These are phyloP conservation scores for Henckelia pumila DNA, from an alignment of 257 asterid genomes.

Conservation along the genomic window DNA sequence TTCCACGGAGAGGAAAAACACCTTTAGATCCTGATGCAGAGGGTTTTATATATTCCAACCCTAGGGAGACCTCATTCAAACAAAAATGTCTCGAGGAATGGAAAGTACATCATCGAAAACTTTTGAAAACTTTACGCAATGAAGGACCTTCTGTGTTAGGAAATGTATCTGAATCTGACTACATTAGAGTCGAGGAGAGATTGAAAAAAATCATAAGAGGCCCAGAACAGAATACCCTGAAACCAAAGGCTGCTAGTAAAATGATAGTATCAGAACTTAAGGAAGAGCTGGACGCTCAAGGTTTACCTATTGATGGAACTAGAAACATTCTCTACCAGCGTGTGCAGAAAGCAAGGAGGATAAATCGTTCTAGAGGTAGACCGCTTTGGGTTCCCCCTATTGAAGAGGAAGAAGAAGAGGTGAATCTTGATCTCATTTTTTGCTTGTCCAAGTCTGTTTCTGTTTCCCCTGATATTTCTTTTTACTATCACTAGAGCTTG, in stretches of 20 bases:
- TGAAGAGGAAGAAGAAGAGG: conserved; percentile 99
- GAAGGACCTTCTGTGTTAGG: conserved; percentile 51
- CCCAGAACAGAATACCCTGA: conserved; percentile 73
- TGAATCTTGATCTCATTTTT: conserved; percentile 27
- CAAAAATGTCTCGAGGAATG: conserved; percentile 92
- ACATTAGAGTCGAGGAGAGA: conserved; percentile 80
- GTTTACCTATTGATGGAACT: conserved; percentile 93
- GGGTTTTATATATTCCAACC: conserved; percentile 83
- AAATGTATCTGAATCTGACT: background rate
- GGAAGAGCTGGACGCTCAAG: conserved; percentile 98
- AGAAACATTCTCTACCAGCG: conserved; percentile 98
- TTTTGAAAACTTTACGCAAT: conserved; percentile 69
- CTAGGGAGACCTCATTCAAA: conserved; percentile 93
- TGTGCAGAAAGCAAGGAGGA: conserved; percentile 98
- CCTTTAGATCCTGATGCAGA: conserved; percentile 97
- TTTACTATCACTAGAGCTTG: background rate
- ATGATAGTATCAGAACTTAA: conserved; percentile 89
- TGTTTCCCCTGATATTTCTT: conserved; percentile 8
- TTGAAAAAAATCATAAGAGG: conserved; percentile 87
- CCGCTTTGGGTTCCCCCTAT: conserved; percentile 99
- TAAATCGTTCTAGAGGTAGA: conserved; percentile 95
- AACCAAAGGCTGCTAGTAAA: conserved; percentile 99
- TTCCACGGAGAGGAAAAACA: conserved; percentile 93
- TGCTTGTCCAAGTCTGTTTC: conserved; percentile 12
- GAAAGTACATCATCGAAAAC: conserved; percentile 79